Evolutionary conservation across 768 basidiomycete species (phyloP).

Genomic region (Mycena galericulata): DNA sequence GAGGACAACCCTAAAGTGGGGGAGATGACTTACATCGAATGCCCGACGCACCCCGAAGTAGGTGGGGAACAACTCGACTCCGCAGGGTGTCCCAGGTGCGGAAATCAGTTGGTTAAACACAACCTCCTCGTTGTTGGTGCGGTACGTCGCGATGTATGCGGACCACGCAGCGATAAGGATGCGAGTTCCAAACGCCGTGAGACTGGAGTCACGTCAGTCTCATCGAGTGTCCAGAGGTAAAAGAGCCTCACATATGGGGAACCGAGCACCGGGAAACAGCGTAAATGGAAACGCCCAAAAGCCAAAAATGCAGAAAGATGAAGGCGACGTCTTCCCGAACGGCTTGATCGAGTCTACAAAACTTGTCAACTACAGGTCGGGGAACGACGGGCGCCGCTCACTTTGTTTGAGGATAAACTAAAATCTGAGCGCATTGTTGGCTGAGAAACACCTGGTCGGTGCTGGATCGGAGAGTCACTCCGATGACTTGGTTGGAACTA

Average conservation of each 20-base stretch:
- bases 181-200: conserved; percentile 63
- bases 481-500: conserved; percentile 31
- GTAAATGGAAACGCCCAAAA: conserved; percentile 62
- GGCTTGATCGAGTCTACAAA: conserved; percentile 54
- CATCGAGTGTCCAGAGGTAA: background rate
- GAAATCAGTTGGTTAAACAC: conserved; percentile 54
- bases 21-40: conserved; percentile 54
- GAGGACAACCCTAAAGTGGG: background rate
- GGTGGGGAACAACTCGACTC: conserved; percentile 56
- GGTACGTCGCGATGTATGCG: conserved; percentile 58
- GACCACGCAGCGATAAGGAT: conserved; percentile 62
- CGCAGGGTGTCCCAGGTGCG: conserved; percentile 58
- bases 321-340: conserved; percentile 61
- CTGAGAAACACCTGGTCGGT: conserved; percentile 41
- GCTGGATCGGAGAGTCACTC: conserved; percentile 42
- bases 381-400: conserved; percentile 38
- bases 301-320: conserved; percentile 65
- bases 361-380: background rate
- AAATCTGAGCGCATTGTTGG: conserved; percentile 56
- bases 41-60: conserved; percentile 56
- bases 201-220: conserved; percentile 41
- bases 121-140: conserved; percentile 49
- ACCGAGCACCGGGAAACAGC: conserved; percentile 64
- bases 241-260: conserved; percentile 61
- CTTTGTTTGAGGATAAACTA: conserved; percentile 61